Percentiles rank a stretch among this genome's conserved stretches.
phyloP scores from a whole-genome alignment of 805 yeast genomes.

The Teunomyces kruisii region DNA sequence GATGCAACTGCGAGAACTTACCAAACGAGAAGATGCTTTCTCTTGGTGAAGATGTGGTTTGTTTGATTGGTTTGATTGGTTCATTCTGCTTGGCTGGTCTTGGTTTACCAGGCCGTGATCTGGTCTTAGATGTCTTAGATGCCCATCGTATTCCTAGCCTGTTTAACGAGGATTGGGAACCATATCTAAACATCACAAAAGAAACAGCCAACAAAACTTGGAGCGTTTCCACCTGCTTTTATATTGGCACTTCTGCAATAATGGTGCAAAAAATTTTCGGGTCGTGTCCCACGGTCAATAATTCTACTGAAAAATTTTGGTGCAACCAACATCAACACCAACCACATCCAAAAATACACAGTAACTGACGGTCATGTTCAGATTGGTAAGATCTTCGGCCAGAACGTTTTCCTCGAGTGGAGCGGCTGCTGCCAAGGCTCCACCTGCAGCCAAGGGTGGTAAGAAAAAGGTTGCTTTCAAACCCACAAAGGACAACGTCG shows the following conservation, averaged over 20 bases:
- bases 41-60: neutral
- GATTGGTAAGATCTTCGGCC: slow-evolving; percentile 4
- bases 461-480: slow-evolving; percentile 23
- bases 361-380: neutral
- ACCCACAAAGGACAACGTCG: slow-evolving; percentile 13
- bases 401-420: slow-evolving; percentile 6
- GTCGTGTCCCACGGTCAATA: neutral
- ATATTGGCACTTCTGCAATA: neutral
- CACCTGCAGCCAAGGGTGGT: slow-evolving; percentile 15
- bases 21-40: slow-evolving; percentile 14
- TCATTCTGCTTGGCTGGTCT: neutral
- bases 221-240: neutral
- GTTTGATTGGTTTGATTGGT: neutral
- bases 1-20: slow-evolving; percentile 21
- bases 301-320: slow-evolving; percentile 4
- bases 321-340: neutral
- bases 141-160: slow-evolving; percentile 3
- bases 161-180: neutral
- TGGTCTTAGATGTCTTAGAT: neutral
- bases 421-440: slow-evolving; percentile 7
- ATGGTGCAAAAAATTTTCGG: slow-evolving; percentile 1
- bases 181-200: slow-evolving; percentile 1
- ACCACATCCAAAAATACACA: neutral
- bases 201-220: neutral
- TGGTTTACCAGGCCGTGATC: neutral